Evolutionary conservation across 2,329 filamentous ascomycete genomes (phyloP).

Genomic region (Colletotrichum lini): DNA sequence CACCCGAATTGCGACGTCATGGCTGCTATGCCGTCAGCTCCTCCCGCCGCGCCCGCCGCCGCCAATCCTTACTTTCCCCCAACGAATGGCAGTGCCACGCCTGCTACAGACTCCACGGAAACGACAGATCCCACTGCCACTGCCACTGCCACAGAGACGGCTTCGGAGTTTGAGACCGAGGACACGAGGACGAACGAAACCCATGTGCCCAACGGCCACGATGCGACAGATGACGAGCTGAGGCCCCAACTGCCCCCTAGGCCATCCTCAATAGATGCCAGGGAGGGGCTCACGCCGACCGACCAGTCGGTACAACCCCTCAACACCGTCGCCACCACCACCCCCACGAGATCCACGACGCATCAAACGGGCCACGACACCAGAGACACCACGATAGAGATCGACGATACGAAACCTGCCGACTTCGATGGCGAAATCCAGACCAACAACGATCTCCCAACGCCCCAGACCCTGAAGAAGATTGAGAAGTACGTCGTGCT

Average conservation of each 20-base stretch:
- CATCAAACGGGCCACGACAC: conserved; percentile 24
- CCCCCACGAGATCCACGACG: conserved; percentile 27
- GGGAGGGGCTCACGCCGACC: background rate
- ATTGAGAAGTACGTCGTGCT: conserved; percentile 72
- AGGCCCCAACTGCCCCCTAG: background rate
- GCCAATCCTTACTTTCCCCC: conserved; percentile 22
- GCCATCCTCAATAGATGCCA: conserved; percentile 17
- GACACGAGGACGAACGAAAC: background rate
- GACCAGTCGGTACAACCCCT: conserved; percentile 13
- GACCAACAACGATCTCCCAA: conserved; percentile 70
- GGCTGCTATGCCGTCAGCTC: conserved; percentile 37
- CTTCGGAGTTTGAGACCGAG: background rate
- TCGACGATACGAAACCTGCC: conserved; percentile 57
- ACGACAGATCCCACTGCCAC: background rate
- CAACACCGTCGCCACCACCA: conserved; percentile 15
- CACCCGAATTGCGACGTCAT: conserved; percentile 37
- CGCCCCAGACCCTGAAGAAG: conserved; percentile 61
- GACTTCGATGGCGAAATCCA: conserved; percentile 71
- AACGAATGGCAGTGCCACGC: conserved; percentile 27
- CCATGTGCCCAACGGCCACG: conserved; percentile 16
- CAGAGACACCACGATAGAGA: conserved; percentile 47
- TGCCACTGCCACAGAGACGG: conserved; percentile 3
- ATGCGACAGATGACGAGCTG: conserved; percentile 18
- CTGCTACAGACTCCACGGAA: conserved; percentile 15
- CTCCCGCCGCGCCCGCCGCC: conserved; percentile 20